These are phyloP conservation scores for Immersiella caudata DNA, from an alignment of 495 filamentous ascomycete species.

Conservation along the genomic window DNA sequence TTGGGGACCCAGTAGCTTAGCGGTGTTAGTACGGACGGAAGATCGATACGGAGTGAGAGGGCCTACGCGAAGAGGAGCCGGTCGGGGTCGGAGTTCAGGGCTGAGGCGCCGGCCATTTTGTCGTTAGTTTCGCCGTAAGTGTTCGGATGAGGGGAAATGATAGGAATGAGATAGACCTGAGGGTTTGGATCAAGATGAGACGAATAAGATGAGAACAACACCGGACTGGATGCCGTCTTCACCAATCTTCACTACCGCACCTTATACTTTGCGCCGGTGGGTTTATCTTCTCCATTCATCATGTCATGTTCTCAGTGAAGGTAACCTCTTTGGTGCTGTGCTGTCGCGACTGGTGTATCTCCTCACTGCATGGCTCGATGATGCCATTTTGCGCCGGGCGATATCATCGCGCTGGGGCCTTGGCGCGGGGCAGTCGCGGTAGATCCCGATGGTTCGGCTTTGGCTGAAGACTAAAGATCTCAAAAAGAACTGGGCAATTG, in stretches of 20 bases:
- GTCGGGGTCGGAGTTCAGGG: slow-evolving; percentile 27
- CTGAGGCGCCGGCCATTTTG: slow-evolving; percentile 17
- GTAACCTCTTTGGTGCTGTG: neutral
- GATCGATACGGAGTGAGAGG: neutral
- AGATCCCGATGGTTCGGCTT: neutral
- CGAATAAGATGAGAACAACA: neutral
- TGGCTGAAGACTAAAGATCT: no score
- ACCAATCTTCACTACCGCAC: neutral
- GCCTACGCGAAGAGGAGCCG: slow-evolving; percentile 32
- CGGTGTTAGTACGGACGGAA: no score
- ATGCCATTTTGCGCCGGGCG: neutral
- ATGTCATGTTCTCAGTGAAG: neutral
- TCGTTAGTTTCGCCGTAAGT: neutral
- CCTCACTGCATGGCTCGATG: neutral
- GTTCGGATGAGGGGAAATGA: neutral
- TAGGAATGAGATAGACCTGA: no score
- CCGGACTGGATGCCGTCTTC: neutral
- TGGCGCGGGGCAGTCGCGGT: neutral
- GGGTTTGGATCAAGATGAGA: neutral
- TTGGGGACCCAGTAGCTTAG: slow-evolving; percentile 57
- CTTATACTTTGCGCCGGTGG: neutral
- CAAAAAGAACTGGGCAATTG: neutral
- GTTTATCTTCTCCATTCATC: neutral
- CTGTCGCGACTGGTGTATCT: neutral
- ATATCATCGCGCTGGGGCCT: neutral